Evolutionary conservation across 805 yeast species (phyloP).

Genomic region (Cyberlindnera meyerae): DNA sequence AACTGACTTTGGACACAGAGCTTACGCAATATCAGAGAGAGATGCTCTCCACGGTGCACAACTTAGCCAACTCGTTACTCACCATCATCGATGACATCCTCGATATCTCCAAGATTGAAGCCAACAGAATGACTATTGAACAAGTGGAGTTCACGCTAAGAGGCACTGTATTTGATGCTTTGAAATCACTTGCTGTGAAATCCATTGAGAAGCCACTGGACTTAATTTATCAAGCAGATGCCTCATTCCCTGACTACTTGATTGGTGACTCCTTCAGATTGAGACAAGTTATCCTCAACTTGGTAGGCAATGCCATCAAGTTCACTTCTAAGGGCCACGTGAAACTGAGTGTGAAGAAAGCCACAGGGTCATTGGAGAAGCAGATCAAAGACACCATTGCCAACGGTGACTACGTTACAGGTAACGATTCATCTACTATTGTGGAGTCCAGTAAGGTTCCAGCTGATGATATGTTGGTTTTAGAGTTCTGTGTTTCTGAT

Average conservation of each 20-base stretch:
- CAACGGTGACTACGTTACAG: slow-evolving; percentile 27
- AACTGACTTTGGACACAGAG: slow-evolving; percentile 80
- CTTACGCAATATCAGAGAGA: slow-evolving; percentile 88
- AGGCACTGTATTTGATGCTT: slow-evolving; percentile 85
- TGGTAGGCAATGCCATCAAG: slow-evolving; percentile 87
- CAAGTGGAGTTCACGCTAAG: slow-evolving; percentile 81
- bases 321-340: slow-evolving; percentile 83
- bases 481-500: slow-evolving; percentile 84
- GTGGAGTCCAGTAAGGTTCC: slow-evolving; percentile 39
- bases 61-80: slow-evolving; percentile 76
- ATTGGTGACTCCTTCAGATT: slow-evolving; percentile 87
- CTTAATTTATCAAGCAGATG: slow-evolving; percentile 74
- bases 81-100: slow-evolving; percentile 87
- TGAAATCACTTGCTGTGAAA: slow-evolving; percentile 84
- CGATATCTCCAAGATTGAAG: slow-evolving; percentile 91
- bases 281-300: slow-evolving; percentile 79
- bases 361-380: slow-evolving; percentile 24
- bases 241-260: slow-evolving; percentile 80
- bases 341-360: slow-evolving; percentile 64
- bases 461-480: slow-evolving; percentile 33
- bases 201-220: slow-evolving; percentile 84
- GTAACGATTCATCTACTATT: slow-evolving; percentile 19
- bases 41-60: slow-evolving; percentile 86
- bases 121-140: slow-evolving; percentile 89
- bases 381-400: slow-evolving; percentile 22